These are phyloP conservation scores for Xerocomus brunneocitrinus DNA, from an alignment of 768 basidiomycete species.

Conservation along the genomic window DNA sequence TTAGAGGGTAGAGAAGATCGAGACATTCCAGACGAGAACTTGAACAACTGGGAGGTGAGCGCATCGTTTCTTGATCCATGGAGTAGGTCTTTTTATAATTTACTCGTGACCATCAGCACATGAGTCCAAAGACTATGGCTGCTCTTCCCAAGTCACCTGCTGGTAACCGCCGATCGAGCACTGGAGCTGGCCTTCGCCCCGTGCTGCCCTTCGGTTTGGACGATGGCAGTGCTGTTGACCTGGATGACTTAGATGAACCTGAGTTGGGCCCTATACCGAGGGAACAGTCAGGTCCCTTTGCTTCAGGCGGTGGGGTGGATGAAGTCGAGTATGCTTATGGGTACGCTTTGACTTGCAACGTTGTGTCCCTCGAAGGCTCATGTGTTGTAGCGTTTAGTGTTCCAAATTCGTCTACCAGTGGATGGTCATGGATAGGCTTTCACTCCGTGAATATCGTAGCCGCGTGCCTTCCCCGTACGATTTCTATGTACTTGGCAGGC, in stretches of 20 bases:
- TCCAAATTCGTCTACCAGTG: not conserved
- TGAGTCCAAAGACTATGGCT: conserved; percentile 95
- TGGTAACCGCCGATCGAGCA: conserved; percentile 74
- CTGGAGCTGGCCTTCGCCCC: conserved; percentile 80
- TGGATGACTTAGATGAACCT: conserved; percentile 67
- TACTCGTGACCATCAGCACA: conserved; percentile 52
- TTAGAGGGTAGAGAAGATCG: conserved; percentile 62
- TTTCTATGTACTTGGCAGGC: not conserved
- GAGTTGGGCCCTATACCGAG: conserved; percentile 75
- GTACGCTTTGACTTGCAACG: conserved; percentile 37
- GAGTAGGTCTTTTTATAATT: not conserved
- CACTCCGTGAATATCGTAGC: not conserved
- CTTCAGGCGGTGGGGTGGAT: conserved; percentile 77
- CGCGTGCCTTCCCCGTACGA: not conserved
- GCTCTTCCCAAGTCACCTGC: conserved; percentile 90
- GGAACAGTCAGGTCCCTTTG: conserved; percentile 68
- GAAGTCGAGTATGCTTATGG: conserved; percentile 89
- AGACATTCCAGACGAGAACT: conserved; percentile 68
- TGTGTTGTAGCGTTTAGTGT: conserved; percentile 19
- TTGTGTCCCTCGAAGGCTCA: conserved; percentile 8
- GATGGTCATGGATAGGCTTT: not conserved
- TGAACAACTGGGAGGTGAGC: conserved; percentile 95
- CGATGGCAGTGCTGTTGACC: conserved; percentile 65
- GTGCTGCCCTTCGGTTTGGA: conserved; percentile 75
- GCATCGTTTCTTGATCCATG: not conserved